Evolutionary conservation across 768 basidiomycete species (phyloP).

Genomic region (Cystobasidium ongulense): DNA sequence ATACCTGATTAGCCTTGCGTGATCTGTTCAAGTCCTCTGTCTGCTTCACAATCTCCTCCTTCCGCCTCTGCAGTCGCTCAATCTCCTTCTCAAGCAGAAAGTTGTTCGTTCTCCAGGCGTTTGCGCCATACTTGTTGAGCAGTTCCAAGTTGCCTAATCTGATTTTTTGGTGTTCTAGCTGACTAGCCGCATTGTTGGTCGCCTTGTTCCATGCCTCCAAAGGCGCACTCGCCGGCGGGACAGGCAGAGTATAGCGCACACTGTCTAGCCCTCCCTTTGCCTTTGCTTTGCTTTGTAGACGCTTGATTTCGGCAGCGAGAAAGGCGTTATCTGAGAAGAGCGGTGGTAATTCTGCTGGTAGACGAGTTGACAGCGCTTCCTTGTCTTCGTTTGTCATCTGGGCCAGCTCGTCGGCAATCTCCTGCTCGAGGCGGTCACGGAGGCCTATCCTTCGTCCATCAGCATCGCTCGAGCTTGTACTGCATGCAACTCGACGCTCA

Average conservation of each 20-base stretch:
- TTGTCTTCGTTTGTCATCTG: background rate
- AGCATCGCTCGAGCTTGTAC: background rate
- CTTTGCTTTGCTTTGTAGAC: slow-evolving; percentile 60
- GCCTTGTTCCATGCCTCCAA: slow-evolving; percentile 71
- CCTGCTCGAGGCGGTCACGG: background rate
- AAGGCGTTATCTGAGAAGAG: slow-evolving; percentile 49
- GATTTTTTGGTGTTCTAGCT: slow-evolving; percentile 74
- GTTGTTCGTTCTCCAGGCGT: slow-evolving; percentile 87
- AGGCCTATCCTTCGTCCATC: background rate
- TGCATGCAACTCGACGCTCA: slow-evolving; percentile 54
- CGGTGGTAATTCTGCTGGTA: background rate
- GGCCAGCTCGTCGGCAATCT: slow-evolving; percentile 22
- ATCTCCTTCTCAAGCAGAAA: slow-evolving; percentile 72
- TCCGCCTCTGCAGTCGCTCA: slow-evolving; percentile 59
- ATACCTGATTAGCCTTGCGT: slow-evolving; percentile 74
- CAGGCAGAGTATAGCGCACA: slow-evolving; percentile 64
- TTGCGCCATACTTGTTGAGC: slow-evolving; percentile 74
- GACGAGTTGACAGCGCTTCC: background rate
- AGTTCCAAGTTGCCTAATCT: slow-evolving; percentile 78
- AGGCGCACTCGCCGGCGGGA: slow-evolving; percentile 55
- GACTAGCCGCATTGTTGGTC: slow-evolving; percentile 66
- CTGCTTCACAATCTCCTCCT: slow-evolving; percentile 69
- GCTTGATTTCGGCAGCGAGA: slow-evolving; percentile 63
- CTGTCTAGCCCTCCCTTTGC: slow-evolving; percentile 59
- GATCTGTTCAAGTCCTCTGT: slow-evolving; percentile 80